These are phyloP conservation scores for Ceratobasidium theobromae DNA, from an alignment of 1,284 basidiomycete species.

Conservation along the genomic window DNA sequence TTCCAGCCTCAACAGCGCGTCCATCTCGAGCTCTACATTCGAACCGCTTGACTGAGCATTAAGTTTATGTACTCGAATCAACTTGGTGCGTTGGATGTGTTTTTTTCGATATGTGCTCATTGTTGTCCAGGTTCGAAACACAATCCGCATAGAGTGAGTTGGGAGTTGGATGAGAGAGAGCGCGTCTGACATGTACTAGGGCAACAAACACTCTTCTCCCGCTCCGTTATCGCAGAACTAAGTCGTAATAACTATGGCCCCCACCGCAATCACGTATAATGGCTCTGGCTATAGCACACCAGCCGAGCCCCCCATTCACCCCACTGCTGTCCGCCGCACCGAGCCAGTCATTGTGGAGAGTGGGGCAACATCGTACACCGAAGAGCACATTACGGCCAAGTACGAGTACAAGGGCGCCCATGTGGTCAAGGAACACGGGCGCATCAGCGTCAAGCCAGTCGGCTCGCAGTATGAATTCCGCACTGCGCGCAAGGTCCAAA, in stretches of 20 bases:
- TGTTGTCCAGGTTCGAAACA: conserved; percentile 24
- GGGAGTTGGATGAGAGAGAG: neutral
- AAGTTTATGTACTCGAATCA: conserved; percentile 32
- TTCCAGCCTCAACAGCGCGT: neutral
- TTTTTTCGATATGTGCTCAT: neutral
- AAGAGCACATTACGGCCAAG: conserved; percentile 79
- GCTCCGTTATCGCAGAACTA: conserved; percentile 27
- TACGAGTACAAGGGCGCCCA: conserved; percentile 82
- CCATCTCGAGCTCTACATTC: neutral
- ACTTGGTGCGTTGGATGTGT: conserved; percentile 14
- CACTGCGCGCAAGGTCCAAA: conserved; percentile 83
- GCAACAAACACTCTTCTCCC: conserved; percentile 27
- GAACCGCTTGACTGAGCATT: conserved; percentile 19
- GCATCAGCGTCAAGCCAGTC: conserved; percentile 72
- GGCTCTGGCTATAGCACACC: conserved; percentile 68
- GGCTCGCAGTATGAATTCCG: conserved; percentile 86
- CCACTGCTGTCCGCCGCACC: conserved; percentile 78
- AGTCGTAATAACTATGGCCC: conserved; percentile 18
- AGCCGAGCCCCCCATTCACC: conserved; percentile 65
- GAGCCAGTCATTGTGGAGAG: conserved; percentile 82
- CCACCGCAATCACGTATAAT: conserved; percentile 44
- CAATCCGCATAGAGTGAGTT: conserved; percentile 31
- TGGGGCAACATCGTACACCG: conserved; percentile 77
- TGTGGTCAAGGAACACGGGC: conserved; percentile 66
- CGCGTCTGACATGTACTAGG: conserved; percentile 1